These are phyloP conservation scores for Trichocladium antarcticum DNA, from an alignment of 495 filamentous ascomycete species.

Conservation along the genomic window DNA sequence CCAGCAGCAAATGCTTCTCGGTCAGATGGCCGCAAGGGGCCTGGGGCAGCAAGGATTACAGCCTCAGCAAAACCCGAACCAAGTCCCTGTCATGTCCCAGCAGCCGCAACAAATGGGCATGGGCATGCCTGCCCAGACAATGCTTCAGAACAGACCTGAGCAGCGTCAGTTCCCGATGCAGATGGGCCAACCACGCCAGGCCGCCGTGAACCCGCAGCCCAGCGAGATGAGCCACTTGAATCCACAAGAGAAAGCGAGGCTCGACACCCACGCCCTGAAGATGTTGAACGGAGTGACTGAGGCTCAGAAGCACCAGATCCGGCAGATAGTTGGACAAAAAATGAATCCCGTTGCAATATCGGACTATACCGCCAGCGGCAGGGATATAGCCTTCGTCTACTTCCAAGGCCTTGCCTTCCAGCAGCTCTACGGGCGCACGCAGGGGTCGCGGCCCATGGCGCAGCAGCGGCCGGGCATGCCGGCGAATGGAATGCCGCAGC, in stretches of 20 bases:
- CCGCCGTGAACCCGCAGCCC: constrained; percentile 5
- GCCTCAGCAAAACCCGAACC: constrained; percentile 41
- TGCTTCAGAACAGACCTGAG: constrained; percentile 23
- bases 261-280: constrained; percentile 22
- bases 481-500: constrained; percentile 16
- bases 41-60: constrained; percentile 39
- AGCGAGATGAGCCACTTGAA: constrained; percentile 16
- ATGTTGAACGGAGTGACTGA: constrained; percentile 23
- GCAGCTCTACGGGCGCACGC: background rate
- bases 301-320: constrained; percentile 22
- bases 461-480: constrained; percentile 10
- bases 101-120: constrained; percentile 27
- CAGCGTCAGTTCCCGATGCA: constrained; percentile 34
- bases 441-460: background rate
- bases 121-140: constrained; percentile 26
- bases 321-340: constrained; percentile 21
- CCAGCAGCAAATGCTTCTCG: constrained; percentile 38
- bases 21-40: constrained; percentile 31
- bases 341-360: constrained; percentile 19
- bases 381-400: constrained; percentile 33
- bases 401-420: constrained; percentile 33
- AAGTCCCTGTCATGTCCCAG: constrained; percentile 34
- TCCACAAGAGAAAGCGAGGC: constrained; percentile 20
- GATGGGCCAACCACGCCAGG: constrained; percentile 20
- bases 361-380: constrained; percentile 23